Evolutionary conservation across 768 basidiomycete species (phyloP), one percentile per base, ranked within the genome.

Genomic region (Podaxis sp.): DNA sequence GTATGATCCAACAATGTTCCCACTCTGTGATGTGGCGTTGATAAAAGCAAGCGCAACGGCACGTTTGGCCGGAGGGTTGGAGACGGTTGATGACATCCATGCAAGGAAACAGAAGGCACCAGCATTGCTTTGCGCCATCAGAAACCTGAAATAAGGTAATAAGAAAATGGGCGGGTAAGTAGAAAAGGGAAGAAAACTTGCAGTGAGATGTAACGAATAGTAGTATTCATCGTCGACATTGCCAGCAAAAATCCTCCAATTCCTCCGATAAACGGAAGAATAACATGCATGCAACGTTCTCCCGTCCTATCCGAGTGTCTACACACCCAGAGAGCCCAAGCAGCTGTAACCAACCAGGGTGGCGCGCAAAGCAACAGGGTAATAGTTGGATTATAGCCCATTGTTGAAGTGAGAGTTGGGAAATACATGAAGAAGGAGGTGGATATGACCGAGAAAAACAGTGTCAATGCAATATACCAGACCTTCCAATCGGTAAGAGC

Each of bases 31-130:
- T 69, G 93, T 85, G 47, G 88, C 85, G 72, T 95, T 94, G 68
- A 94, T 84, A 64, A 91, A 75, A 1, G 93, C 94, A 52, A 96
- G 79, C 12, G 89, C 89, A n/a, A 94, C 89, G 2, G 94, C 90
- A 4, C 94, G 87, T 74, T 95, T 96, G n/a, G 88, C 85, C 4
- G 92, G 82, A 25, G 94, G 87, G n/a, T 85, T 71, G 8, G 79
- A 71, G 17, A 84, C 76, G 19, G 81, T 77, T 33, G 78, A 77
- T 61, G 80, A 81, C 9, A 79, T 76, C 83, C 83, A 85, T 1
- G 82, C 79, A 51, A 82, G 70, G 61, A 90, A 87, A 58, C 82
- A 80, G 64, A 93, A 83, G 73, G 89, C 91, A 3, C 84, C 91
- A 0, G 87, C 79, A 67, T 89, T 91, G 0, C 85, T 84, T 67